Percentiles rank a stretch among this genome's conserved stretches.
Evolutionary conservation across 2,329 filamentous ascomycete genomes (phyloP).

Genomic region (Neofusicoccum sp.): DNA sequence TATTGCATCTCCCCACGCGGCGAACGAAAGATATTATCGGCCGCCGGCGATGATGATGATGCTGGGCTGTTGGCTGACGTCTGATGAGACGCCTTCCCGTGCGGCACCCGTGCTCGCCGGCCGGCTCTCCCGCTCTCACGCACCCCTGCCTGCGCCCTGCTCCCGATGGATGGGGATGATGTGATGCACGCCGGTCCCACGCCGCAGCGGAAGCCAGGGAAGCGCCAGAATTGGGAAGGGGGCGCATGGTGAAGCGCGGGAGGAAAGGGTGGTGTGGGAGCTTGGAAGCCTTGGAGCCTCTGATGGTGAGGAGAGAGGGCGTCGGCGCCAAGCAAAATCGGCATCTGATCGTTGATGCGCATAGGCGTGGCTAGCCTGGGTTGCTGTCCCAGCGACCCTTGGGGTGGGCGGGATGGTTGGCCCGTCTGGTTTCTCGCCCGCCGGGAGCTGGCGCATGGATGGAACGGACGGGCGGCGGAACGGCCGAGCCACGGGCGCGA

Average conservation of each 20-base stretch:
- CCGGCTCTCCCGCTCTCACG: neutral
- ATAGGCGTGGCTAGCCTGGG: neutral
- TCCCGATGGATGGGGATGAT: neutral
- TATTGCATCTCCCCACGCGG: too few species aligned
- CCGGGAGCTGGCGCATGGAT: neutral
- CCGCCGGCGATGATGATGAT: neutral
- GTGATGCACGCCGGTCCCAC: constrained; percentile 9
- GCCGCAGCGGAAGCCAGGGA: neutral
- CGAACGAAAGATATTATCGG: neutral
- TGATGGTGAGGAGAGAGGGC: neutral
- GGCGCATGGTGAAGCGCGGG: constrained; percentile 9
- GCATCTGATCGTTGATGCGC: constrained; percentile 10
- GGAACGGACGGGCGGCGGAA: neutral
- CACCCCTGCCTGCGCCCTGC: neutral
- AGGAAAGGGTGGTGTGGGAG: neutral
- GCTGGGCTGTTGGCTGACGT: constrained; percentile 6
- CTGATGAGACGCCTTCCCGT: constrained; percentile 5
- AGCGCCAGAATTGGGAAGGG: neutral
- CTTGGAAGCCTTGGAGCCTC: neutral
- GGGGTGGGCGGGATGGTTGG: neutral
- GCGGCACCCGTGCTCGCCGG: constrained; percentile 1
- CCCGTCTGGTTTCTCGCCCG: neutral
- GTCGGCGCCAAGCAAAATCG: neutral
- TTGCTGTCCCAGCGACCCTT: too few species aligned
- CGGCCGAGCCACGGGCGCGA: neutral